phyloP scores from a whole-genome alignment of 306 rosid genomes.

The Fagus crenata region DNA sequence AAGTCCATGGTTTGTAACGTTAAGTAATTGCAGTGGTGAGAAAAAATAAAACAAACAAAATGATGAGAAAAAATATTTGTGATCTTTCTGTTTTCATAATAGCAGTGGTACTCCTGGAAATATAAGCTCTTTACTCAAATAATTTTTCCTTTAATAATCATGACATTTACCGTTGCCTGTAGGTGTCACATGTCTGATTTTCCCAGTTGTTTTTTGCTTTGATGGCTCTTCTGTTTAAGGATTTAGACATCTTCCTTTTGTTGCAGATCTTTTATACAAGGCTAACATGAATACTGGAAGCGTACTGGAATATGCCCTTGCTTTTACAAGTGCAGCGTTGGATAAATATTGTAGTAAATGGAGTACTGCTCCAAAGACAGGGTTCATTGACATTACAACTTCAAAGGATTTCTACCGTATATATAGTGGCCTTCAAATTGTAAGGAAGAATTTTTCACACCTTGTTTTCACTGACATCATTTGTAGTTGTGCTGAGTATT shows the following conservation, averaged over 20 bases:
- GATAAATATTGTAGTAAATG: constrained; percentile 94
- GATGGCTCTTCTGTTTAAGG: constrained; percentile 13
- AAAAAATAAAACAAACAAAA: not conserved
- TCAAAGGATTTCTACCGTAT: constrained; percentile 94
- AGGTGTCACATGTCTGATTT: not conserved
- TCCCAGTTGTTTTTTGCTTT: constrained; percentile 16
- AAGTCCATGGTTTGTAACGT: not conserved
- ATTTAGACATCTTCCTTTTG: constrained; percentile 14
- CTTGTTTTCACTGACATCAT: not conserved
- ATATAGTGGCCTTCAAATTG: constrained; percentile 98
- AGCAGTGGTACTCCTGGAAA: not conserved
- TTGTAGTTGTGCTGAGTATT: constrained; percentile 6
- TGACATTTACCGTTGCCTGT: not conserved
- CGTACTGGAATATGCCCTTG: constrained; percentile 93
- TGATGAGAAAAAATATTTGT: not conserved
- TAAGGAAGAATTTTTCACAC: constrained; percentile 42
- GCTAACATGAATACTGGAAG: constrained; percentile 96
- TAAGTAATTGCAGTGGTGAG: no score
- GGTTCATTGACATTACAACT: constrained; percentile 93
- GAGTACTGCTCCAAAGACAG: constrained; percentile 95
- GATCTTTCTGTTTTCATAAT: not conserved
- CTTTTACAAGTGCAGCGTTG: constrained; percentile 93
- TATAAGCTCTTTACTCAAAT: not conserved
- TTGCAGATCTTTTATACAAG: constrained; percentile 87
- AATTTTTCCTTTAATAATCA: no score